Percentiles rank a stretch among this genome's conserved stretches.
phyloP scores from a whole-genome alignment of 345 rosid species.

The Pugionium cornutum region DNA sequence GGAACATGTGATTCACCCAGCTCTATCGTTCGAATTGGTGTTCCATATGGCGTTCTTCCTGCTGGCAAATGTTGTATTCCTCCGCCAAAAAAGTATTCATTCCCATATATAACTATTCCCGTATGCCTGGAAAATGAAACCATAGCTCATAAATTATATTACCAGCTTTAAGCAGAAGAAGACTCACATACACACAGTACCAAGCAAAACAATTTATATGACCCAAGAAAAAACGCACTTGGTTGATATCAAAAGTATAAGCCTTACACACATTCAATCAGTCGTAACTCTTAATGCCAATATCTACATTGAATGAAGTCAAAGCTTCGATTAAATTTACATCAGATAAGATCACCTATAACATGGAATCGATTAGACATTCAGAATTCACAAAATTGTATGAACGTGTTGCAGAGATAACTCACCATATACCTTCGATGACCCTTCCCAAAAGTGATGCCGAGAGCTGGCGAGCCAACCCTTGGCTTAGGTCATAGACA shows the following conservation, averaged over 20 bases:
- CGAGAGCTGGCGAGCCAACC: conserved; percentile 91
- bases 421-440: conserved; percentile 92
- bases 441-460: conserved; percentile 71
- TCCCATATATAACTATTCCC: conserved; percentile 78
- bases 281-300: too few relatives aligned
- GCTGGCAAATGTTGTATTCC: conserved; percentile 72
- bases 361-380: not conserved
- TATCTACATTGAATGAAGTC: too few relatives aligned
- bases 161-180: not conserved
- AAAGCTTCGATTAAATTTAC: not conserved
- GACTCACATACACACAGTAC: not conserved
- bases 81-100: conserved; percentile 84
- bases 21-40: conserved; percentile 64
- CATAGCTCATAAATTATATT: not conserved
- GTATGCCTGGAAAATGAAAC: conserved; percentile 69
- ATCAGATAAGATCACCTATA: too few relatives aligned
- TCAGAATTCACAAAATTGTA: too few relatives aligned
- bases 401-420: not conserved
- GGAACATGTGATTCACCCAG: conserved; percentile 85
- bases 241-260: not conserved
- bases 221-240: not conserved
- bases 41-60: conserved; percentile 81
- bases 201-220: not conserved
- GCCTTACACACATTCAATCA: not conserved
- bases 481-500: conserved; percentile 91